Evolutionary conservation across 257 asterid genomes (phyloP).

Genomic region (Leonotis leonurus): DNA sequence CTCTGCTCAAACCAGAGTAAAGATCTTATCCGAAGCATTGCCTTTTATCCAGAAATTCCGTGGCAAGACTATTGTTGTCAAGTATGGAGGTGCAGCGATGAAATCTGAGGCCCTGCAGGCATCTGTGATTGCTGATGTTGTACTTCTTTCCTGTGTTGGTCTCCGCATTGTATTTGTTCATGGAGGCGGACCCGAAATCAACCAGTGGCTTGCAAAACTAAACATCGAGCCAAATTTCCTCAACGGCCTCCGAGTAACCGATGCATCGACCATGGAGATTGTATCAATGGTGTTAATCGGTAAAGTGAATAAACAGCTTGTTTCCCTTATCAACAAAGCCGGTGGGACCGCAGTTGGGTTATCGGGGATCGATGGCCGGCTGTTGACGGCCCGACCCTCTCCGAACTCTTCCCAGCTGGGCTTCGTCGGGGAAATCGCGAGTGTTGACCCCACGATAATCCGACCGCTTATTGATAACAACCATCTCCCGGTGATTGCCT

Average conservation of each 20-base stretch:
- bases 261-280: slow-evolving; percentile 74
- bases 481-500: slow-evolving; percentile 77
- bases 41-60: slow-evolving; percentile 74
- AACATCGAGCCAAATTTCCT: slow-evolving; percentile 59
- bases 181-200: slow-evolving; percentile 83
- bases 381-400: slow-evolving; percentile 65
- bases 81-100: slow-evolving; percentile 90
- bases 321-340: slow-evolving; percentile 67
- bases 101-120: slow-evolving; percentile 74
- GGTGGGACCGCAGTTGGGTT: slow-evolving; percentile 81
- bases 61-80: slow-evolving; percentile 76
- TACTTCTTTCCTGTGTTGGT: slow-evolving; percentile 80
- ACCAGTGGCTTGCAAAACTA: slow-evolving; percentile 62
- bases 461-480: slow-evolving; percentile 51
- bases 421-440: slow-evolving; percentile 74
- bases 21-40: slow-evolving; percentile 66
- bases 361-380: slow-evolving; percentile 69
- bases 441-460: slow-evolving; percentile 58
- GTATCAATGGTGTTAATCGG: slow-evolving; percentile 81
- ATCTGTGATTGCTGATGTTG: slow-evolving; percentile 71
- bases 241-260: slow-evolving; percentile 75
- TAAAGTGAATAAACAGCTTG: slow-evolving; percentile 66
- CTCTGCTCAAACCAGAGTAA: slow-evolving; percentile 54
- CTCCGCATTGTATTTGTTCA: slow-evolving; percentile 71
- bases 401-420: slow-evolving; percentile 55